These are phyloP conservation scores for Coniochaeta hoffmannii DNA, from an alignment of 2,329 filamentous ascomycete genomes.

Conservation along the genomic window DNA sequence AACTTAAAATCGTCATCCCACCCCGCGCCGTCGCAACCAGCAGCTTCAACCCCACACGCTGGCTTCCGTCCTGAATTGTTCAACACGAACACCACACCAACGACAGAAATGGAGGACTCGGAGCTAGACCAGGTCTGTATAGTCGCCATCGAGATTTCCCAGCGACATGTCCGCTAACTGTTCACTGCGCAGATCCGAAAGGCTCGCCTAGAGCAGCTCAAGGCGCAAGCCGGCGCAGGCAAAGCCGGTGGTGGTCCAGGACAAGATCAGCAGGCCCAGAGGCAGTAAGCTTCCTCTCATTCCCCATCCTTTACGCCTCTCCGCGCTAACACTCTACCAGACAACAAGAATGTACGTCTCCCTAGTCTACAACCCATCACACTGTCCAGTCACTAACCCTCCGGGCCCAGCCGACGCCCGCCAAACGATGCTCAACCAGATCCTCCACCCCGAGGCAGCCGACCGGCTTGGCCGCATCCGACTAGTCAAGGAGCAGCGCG, in stretches of 20 bases:
- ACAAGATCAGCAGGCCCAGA: conserved; percentile 54
- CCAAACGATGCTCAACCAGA: conserved; percentile 74
- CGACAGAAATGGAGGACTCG: conserved; percentile 11
- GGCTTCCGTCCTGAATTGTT: not conserved
- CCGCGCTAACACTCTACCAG: conserved; percentile 15
- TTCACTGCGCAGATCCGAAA: conserved; percentile 64
- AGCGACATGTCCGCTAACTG: not conserved
- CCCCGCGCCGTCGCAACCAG: not conserved
- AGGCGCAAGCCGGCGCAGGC: conserved; percentile 55
- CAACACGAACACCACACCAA: not conserved
- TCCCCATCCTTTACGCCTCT: not conserved
- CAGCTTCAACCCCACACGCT: not conserved
- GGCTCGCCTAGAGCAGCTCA: conserved; percentile 88
- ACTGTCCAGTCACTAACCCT: not conserved
- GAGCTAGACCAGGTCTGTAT: conserved; percentile 13
- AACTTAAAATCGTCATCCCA: not conserved
- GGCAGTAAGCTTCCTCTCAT: conserved; percentile 40
- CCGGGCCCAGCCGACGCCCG: conserved; percentile 58
- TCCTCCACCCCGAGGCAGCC: conserved; percentile 87
- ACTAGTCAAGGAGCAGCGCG: conserved; percentile 88
- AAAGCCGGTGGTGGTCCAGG: conserved; percentile 33
- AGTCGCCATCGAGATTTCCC: not conserved
- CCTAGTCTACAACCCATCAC: not conserved
- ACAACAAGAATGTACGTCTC: conserved; percentile 35
- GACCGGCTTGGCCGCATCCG: conserved; percentile 92